Percentiles rank a stretch among this genome's conserved stretches.
These are phyloP conservation scores for Mytilinidion resinicola DNA, from an alignment of 495 filamentous ascomycete genomes.

Conservation along the genomic window DNA sequence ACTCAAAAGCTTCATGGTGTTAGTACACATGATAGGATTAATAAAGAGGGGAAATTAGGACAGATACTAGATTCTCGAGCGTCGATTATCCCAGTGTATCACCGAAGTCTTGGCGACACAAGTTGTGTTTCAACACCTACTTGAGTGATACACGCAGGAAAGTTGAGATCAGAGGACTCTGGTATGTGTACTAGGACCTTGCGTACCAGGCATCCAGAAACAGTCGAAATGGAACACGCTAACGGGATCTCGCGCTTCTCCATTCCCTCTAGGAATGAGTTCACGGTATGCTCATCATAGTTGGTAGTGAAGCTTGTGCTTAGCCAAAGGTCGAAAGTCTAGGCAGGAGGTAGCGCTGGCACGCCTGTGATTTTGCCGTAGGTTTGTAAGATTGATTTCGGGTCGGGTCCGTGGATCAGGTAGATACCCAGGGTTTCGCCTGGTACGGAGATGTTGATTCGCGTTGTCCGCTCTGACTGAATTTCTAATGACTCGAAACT, in stretches of 20 bases:
- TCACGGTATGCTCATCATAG: conserved; percentile 60
- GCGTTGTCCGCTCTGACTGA: conserved; percentile 47
- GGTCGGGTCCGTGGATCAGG: conserved; percentile 56
- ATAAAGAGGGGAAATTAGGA: no score
- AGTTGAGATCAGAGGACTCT: no score
- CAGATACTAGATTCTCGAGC: no score
- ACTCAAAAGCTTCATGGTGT: conserved; percentile 46
- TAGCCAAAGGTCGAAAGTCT: conserved; percentile 64
- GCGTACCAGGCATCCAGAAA: conserved; percentile 51
- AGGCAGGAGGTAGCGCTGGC: conserved; percentile 53
- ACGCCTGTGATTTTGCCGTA: conserved; percentile 55
- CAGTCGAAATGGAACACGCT: conserved; percentile 64
- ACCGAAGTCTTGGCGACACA: no score
- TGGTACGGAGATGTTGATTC: conserved; percentile 57
- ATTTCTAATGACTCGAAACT: conserved; percentile 19
- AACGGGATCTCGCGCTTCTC: conserved; percentile 54
- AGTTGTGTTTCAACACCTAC: no score
- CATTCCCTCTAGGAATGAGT: conserved; percentile 62
- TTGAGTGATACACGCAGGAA: no score
- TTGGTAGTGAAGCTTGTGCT: conserved; percentile 62
- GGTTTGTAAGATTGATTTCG: conserved; percentile 57
- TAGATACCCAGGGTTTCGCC: conserved; percentile 54
- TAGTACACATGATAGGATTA: no score
- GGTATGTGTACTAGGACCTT: no score
- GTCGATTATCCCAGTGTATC: no score